Base-by-base conservation (phyloP, 179 eudicot species). In the Nepenthes alata region DNA sequence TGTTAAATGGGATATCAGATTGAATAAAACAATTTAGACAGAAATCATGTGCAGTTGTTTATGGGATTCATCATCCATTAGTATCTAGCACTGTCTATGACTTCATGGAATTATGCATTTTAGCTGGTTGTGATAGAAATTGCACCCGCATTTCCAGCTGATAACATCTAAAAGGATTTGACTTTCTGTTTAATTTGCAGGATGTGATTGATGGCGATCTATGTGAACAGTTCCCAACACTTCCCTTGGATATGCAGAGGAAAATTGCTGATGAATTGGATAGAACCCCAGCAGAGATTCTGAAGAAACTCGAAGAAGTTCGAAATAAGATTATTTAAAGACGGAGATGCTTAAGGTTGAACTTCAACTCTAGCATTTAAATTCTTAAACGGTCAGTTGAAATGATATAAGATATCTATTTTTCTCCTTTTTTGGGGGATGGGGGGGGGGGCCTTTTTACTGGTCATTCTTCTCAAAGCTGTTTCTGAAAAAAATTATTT, bases 191-290 rank as follows among this genome's bases (percentile, higher is more conserved):
- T 37, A 49, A 66, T 53, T 62, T 79, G 80, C 79, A 89, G 99
- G 99, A 90, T 77, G 99, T 94, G 77, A 85, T 94, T 61, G 99
- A 94, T 75, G 99, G 99, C 14, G 99, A 94, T 73, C 74, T 94
- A 39, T 89, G 97, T 47, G 99, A 94, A 76, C 99, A 94, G 59
- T 94, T 80, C 64, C 97, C 97, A 10, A 82, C 98, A 5, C 76
- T 93, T 64, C 95, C 98, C 12, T 64, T 94, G 85, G 99, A 94
- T 71, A 34, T 87, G 91, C 99, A 94, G 71, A 77, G 94, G 59
- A 94, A 87, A 73, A 94, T 94, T 67, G 95, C 98, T 0, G 97
- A 93, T 74, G 98, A 93, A 75, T 72, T 89, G 72, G 99, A 94
- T 65, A 83, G 97, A 72, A 83, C 95, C 59, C 97, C 97, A 12